Evolutionary conservation across 768 basidiomycete genomes (phyloP).

Genomic region (Calocybe gangraenosa): DNA sequence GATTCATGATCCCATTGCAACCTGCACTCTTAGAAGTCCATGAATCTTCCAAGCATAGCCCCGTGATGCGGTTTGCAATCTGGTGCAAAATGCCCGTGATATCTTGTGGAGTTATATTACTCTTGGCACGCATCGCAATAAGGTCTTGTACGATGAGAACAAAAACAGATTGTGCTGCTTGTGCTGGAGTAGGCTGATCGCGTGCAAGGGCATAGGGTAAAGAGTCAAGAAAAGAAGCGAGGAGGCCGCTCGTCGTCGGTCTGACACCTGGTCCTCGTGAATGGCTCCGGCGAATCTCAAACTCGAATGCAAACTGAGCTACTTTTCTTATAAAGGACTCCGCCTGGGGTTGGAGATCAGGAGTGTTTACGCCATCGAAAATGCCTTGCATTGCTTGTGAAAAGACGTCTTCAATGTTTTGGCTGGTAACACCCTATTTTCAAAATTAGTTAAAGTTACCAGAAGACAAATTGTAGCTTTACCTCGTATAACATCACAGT

Average conservation of each 20-base stretch:
- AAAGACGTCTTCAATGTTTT: conserved; percentile 75
- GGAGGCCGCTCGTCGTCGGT: conserved; percentile 50
- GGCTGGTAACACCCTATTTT: conserved; percentile 61
- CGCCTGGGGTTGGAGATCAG: conserved; percentile 68
- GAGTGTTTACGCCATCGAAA: conserved; percentile 68
- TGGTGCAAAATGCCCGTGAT: conserved; percentile 72
- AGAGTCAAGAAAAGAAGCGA: conserved; percentile 76
- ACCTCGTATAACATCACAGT: conserved; percentile 79
- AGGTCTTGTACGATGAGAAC: conserved; percentile 63
- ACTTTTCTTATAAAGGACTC: conserved; percentile 67
- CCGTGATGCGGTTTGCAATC: conserved; percentile 76
- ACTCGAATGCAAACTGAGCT: conserved; percentile 65
- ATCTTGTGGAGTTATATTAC: conserved; percentile 46
- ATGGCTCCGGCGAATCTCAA: conserved; percentile 64
- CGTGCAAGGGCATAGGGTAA: conserved; percentile 73
- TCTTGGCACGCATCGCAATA: conserved; percentile 46
- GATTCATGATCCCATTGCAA: conserved; percentile 77
- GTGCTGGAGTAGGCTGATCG: conserved; percentile 55
- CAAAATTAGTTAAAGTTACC: conserved; percentile 1
- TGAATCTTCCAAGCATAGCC: conserved; percentile 85
- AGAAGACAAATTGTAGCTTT: conserved; percentile 11
- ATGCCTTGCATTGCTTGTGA: conserved; percentile 66
- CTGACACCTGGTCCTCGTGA: conserved; percentile 49
- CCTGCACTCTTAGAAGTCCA: conserved; percentile 91
- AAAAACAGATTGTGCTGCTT: conserved; percentile 58